These are phyloP conservation scores for Schizonepeta tenuifolia DNA, from an alignment of 257 asterid genomes.

Conservation along the genomic window DNA sequence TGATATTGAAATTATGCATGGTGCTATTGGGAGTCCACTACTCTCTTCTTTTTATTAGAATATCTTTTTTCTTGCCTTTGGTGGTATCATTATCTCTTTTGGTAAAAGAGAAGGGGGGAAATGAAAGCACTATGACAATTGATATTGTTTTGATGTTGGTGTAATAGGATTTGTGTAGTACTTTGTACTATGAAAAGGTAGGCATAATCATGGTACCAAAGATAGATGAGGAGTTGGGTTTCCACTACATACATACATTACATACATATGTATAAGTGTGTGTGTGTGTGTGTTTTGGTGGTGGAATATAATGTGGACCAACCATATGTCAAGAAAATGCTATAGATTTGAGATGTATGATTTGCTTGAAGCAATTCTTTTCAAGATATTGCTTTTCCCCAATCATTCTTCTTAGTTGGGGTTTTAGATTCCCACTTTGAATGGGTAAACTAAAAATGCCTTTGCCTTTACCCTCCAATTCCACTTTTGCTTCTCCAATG, in stretches of 20 bases:
- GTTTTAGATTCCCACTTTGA: conserved; percentile 47
- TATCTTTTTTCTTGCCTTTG: conserved; percentile 28
- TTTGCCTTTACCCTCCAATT: conserved; percentile 36
- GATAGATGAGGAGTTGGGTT: conserved; percentile 42
- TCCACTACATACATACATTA: conserved; percentile 34
- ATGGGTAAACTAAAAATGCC: conserved; percentile 33
- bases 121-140: conserved; percentile 26
- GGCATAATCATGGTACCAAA: conserved; percentile 42
- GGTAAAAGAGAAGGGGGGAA: background rate
- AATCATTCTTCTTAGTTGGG: conserved; percentile 38
- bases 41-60: conserved; percentile 27
- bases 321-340: conserved; percentile 31
- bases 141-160: conserved; percentile 33
- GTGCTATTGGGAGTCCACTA: conserved; percentile 34
- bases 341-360: conserved; percentile 7
- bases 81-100: conserved; percentile 23
- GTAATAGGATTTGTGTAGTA: conserved; percentile 39
- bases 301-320: conserved; percentile 42
- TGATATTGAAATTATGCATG: conserved; percentile 29
- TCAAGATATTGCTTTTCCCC: conserved; percentile 32
- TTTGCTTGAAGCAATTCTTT: conserved; percentile 18
- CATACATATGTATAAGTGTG: background rate
- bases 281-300: conserved; percentile 20
- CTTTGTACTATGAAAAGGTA: conserved; percentile 42
- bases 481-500: conserved; percentile 36